These are phyloP conservation scores for Pseudogymnoascus sp. DNA, from an alignment of 2,329 filamentous ascomycete species.

Conservation along the genomic window DNA sequence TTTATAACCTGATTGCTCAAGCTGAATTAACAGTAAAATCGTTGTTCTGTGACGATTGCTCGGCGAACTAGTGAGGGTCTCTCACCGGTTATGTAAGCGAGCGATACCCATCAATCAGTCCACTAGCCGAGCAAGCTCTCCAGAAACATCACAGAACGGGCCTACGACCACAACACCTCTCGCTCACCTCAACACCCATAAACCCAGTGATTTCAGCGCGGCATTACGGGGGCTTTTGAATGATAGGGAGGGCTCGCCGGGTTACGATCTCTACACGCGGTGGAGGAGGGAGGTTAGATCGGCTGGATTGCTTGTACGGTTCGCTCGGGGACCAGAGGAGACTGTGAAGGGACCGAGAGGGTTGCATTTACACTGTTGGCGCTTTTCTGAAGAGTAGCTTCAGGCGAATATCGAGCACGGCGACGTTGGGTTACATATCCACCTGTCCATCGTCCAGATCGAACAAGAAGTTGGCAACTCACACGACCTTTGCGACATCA, in stretches of 20 bases:
- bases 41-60: not conserved
- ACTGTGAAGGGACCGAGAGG: not conserved
- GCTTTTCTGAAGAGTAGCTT: not conserved
- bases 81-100: slow-evolving; percentile 7
- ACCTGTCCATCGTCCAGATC: not conserved
- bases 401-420: not conserved
- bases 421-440: not conserved
- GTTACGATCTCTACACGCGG: slow-evolving; percentile 1
- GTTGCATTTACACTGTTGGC: not conserved
- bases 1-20: not conserved
- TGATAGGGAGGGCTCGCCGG: not conserved
- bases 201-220: not conserved
- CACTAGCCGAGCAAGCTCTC: slow-evolving; percentile 7
- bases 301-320: not conserved
- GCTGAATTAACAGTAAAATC: not conserved
- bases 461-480: not conserved
- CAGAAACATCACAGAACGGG: slow-evolving; percentile 7
- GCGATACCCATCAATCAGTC: slow-evolving; percentile 6
- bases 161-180: slow-evolving; percentile 2
- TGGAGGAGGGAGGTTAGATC: slow-evolving; percentile 1
- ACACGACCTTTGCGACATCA: not conserved
- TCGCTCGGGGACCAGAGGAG: not conserved
- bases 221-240: slow-evolving; percentile 5
- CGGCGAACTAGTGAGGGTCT: not conserved
- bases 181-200: not conserved